Evolutionary conservation across 306 rosid species (phyloP).

Genomic region (Citrullus mucosospermus): DNA sequence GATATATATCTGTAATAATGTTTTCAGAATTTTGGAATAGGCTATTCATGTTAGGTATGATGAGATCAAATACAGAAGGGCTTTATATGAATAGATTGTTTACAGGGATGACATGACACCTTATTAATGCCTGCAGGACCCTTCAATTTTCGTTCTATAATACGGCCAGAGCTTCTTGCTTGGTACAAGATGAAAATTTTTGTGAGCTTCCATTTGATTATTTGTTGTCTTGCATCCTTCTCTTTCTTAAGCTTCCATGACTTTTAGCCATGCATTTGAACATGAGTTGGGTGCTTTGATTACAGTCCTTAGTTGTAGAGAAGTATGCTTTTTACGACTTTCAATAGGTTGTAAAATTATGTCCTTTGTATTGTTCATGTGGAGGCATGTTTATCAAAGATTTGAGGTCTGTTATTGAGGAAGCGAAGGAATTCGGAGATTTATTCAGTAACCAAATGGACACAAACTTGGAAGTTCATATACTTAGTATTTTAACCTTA

Average conservation of each 20-base stretch:
- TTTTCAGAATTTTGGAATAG: slow-evolving; percentile 4
- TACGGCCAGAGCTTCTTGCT: neutral
- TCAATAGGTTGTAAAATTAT: neutral
- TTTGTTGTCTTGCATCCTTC: neutral
- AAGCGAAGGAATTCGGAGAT: neutral
- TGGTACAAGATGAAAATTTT: neutral
- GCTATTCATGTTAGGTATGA: slow-evolving; percentile 4
- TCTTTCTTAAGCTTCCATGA: neutral
- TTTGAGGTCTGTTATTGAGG: neutral
- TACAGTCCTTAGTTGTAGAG: neutral
- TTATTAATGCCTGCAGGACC: neutral
- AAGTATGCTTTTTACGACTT: neutral
- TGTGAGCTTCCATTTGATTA: neutral
- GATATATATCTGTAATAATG: slow-evolving; percentile 4
- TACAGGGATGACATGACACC: neutral
- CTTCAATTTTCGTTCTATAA: neutral
- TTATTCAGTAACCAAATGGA: too few species aligned
- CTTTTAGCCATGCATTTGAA: neutral
- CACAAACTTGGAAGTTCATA: too few species aligned
- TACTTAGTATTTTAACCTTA: too few species aligned
- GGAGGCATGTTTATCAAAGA: neutral
- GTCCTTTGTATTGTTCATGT: neutral
- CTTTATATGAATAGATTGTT: slow-evolving; percentile 2
- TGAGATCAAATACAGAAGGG: slow-evolving; percentile 6
- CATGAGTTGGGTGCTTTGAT: neutral